These are phyloP conservation scores for Schizothecium vesticola DNA, from an alignment of 495 filamentous ascomycete genomes.

Conservation along the genomic window DNA sequence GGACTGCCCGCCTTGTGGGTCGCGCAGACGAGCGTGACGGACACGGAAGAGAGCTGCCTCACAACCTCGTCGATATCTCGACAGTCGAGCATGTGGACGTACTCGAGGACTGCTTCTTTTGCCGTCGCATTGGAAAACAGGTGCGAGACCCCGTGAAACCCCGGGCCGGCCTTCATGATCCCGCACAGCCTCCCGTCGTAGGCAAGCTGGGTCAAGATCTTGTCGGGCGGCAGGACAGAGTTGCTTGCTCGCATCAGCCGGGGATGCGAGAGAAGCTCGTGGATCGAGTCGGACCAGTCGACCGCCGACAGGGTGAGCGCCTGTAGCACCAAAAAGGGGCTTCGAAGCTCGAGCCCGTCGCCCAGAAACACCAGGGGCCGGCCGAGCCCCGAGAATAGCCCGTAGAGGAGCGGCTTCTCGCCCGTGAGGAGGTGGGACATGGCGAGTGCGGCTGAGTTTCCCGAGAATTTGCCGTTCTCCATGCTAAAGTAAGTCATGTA, in stretches of 20 bases:
- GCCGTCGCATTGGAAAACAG: conserved; percentile 16
- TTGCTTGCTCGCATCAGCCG: conserved; percentile 3
- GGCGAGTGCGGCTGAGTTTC: conserved; percentile 21
- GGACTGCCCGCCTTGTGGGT: conserved; percentile 23
- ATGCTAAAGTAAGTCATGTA: conserved; percentile 34
- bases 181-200: conserved; percentile 27
- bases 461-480: conserved; percentile 17
- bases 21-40: conserved; percentile 18
- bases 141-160: conserved; percentile 18
- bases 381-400: conserved; percentile 24
- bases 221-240: conserved; percentile 10
- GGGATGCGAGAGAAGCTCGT: conserved; percentile 21
- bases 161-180: conserved; percentile 24
- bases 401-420: conserved; percentile 22
- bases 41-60: conserved; percentile 21
- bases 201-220: conserved; percentile 18
- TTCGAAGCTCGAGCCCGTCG: conserved; percentile 25
- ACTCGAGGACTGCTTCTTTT: conserved; percentile 21
- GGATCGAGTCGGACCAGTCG: conserved; percentile 20
- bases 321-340: conserved; percentile 23
- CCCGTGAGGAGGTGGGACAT: conserved; percentile 21
- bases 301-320: conserved; percentile 23
- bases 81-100: conserved; percentile 23
- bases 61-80: conserved; percentile 11
- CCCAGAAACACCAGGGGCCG: conserved; percentile 24